These are phyloP conservation scores for Cubamyces lactineus DNA, from an alignment of 768 basidiomycete genomes.

Conservation along the genomic window DNA sequence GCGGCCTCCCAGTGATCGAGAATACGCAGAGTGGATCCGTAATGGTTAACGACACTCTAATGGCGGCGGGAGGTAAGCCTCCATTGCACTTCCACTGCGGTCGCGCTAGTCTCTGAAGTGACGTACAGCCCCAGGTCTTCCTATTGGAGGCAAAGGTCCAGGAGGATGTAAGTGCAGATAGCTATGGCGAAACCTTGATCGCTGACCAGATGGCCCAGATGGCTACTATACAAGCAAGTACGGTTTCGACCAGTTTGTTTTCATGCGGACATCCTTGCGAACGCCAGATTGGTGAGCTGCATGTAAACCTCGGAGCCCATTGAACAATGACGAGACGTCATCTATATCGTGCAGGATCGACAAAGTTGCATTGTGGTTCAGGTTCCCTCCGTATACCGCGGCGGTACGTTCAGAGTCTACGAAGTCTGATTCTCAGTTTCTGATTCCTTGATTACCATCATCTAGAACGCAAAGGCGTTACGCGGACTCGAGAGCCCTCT, in stretches of 20 bases:
- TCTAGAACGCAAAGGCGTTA: neutral
- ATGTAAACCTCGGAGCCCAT: neutral
- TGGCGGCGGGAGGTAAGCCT: slow-evolving; percentile 58
- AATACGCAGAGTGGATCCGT: slow-evolving; percentile 73
- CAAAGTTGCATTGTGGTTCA: slow-evolving; percentile 30
- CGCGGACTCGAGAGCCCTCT: neutral
- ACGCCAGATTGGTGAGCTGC: slow-evolving; percentile 41
- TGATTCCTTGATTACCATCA: neutral
- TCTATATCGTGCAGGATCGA: slow-evolving; percentile 34
- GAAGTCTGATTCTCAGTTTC: neutral
- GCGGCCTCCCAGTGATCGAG: slow-evolving; percentile 54
- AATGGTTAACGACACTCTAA: slow-evolving; percentile 68
- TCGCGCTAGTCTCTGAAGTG: neutral
- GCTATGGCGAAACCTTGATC: neutral
- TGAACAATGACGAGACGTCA: too few species aligned
- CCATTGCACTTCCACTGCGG: neutral
- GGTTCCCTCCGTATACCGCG: slow-evolving; percentile 42
- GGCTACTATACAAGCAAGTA: slow-evolving; percentile 75
- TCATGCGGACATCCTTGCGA: slow-evolving; percentile 59
- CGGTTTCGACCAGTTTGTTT: slow-evolving; percentile 78
- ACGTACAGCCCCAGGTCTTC: slow-evolving; percentile 56
- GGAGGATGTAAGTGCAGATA: slow-evolving; percentile 60
- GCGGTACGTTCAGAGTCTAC: neutral
- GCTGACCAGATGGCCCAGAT: slow-evolving; percentile 40
- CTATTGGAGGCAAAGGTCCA: slow-evolving; percentile 72